Percentiles rank a stretch among this genome's conserved stretches.
phyloP scores from a whole-genome alignment of 768 basidiomycete genomes.

The Xanthoconium stramineum region DNA sequence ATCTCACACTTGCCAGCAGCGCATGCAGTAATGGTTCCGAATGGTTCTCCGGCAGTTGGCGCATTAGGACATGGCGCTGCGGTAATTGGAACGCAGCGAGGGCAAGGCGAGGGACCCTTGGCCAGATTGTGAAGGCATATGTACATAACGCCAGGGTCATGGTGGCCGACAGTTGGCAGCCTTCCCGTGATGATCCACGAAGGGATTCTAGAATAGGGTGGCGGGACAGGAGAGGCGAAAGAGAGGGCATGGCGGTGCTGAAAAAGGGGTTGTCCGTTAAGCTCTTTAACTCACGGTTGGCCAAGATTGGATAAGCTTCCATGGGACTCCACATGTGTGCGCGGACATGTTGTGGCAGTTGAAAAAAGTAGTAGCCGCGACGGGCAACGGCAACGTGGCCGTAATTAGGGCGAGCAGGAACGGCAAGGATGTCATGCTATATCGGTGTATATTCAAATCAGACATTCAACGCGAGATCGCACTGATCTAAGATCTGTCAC shows the following conservation, averaged over 20 bases:
- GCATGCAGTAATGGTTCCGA: slow-evolving; percentile 32
- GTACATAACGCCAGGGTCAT: slow-evolving; percentile 9
- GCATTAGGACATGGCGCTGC: slow-evolving; percentile 20
- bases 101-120: slow-evolving; percentile 1
- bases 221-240: slow-evolving; percentile 13
- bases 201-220: slow-evolving; percentile 6
- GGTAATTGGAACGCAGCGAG: slow-evolving; percentile 22
- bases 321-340: slow-evolving; percentile 33
- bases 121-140: slow-evolving; percentile 9
- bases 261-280: slow-evolving; percentile 37
- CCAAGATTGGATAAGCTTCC: slow-evolving; percentile 37
- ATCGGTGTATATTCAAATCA: slow-evolving; percentile 38
- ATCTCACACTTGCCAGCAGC: slow-evolving; percentile 29
- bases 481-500: slow-evolving; percentile 36
- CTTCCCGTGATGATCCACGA: slow-evolving; percentile 30
- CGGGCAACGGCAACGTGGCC: slow-evolving; percentile 48
- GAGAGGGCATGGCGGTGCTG: slow-evolving; percentile 21
- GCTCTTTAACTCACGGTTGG: slow-evolving; percentile 40
- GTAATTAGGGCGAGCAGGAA: slow-evolving; percentile 41
- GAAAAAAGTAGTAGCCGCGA: slow-evolving; percentile 39
- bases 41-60: slow-evolving; percentile 25
- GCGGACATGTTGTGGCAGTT: slow-evolving; percentile 33
- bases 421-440: slow-evolving; percentile 29
- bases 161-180: not conserved
- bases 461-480: slow-evolving; percentile 40